These are phyloP conservation scores for Volvariella surrecta DNA, from an alignment of 1,284 basidiomycete species.

Conservation along the genomic window DNA sequence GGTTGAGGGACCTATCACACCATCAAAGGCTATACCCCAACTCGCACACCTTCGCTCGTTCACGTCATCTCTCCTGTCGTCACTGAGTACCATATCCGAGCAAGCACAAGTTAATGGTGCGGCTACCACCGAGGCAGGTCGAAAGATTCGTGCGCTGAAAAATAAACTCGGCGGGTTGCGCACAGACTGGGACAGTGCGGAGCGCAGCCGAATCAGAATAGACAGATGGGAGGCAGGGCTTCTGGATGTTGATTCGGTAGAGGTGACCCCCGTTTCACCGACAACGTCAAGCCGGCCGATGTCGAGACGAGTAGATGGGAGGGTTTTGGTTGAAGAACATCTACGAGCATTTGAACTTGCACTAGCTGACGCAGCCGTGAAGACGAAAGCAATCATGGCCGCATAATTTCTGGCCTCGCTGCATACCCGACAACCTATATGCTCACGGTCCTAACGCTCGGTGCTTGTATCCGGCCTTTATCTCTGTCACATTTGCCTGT, in stretches of 20 bases:
- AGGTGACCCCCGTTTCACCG: constrained; percentile 21
- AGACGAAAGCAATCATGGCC: constrained; percentile 73
- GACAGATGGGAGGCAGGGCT: constrained; percentile 69
- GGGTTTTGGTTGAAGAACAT: constrained; percentile 65
- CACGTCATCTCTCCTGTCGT: constrained; percentile 64
- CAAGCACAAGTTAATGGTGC: constrained; percentile 80
- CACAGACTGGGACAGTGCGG: constrained; percentile 73
- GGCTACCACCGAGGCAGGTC: constrained; percentile 72
- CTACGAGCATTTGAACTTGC: constrained; percentile 63
- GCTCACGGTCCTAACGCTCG: too few species aligned
- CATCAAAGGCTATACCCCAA: constrained; percentile 48
- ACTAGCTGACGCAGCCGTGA: constrained; percentile 57
- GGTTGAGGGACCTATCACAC: constrained; percentile 39
- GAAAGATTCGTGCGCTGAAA: constrained; percentile 73
- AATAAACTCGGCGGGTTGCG: constrained; percentile 73
- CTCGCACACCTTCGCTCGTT: constrained; percentile 62
- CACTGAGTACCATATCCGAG: constrained; percentile 71
- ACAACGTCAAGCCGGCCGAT: constrained; percentile 15
- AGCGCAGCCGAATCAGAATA: constrained; percentile 62
- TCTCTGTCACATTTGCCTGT: not conserved
- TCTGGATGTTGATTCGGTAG: constrained; percentile 28
- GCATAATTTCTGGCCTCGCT: constrained; percentile 22
- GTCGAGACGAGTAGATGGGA: constrained; percentile 49
- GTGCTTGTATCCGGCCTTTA: too few species aligned
- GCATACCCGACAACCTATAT: too few species aligned